Evolutionary conservation across 1,284 basidiomycete species (phyloP).

Genomic region (Quambalaria eucalypti): DNA sequence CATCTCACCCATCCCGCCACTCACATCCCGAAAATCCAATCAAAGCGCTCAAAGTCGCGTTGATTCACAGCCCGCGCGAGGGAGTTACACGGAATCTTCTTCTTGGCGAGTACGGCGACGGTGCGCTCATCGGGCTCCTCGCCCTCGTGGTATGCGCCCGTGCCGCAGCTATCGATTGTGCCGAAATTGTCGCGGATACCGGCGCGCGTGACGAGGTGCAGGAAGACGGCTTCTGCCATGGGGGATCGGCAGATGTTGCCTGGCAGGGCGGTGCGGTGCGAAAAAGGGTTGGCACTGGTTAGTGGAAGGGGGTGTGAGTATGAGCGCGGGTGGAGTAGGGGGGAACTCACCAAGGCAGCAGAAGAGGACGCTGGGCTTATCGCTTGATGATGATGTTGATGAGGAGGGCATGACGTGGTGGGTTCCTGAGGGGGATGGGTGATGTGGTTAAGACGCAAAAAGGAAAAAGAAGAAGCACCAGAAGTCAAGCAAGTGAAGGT

Average conservation of each 20-base stretch:
- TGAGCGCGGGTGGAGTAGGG: neutral
- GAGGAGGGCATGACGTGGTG: too few species aligned
- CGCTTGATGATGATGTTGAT: too few species aligned
- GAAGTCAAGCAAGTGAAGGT: too few species aligned
- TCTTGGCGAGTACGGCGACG: slow-evolving; percentile 47
- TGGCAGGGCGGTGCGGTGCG: neutral
- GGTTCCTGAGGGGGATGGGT: too few species aligned
- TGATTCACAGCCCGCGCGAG: slow-evolving; percentile 46
- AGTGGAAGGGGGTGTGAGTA: neutral
- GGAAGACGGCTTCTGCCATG: slow-evolving; percentile 33
- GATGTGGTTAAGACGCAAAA: too few species aligned
- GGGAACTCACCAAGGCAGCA: slow-evolving; percentile 34
- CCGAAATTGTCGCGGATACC: slow-evolving; percentile 23
- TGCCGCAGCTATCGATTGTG: slow-evolving; percentile 37
- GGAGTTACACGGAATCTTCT: slow-evolving; percentile 48
- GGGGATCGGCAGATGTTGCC: slow-evolving; percentile 13
- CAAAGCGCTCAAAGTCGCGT: slow-evolving; percentile 48
- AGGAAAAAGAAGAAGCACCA: too few species aligned
- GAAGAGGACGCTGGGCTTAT: slow-evolving; percentile 37
- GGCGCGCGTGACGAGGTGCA: slow-evolving; percentile 16
- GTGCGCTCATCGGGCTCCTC: slow-evolving; percentile 46
- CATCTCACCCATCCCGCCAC: too few species aligned
- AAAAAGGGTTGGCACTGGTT: too few species aligned
- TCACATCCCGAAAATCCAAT: slow-evolving; percentile 51
- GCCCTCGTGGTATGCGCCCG: slow-evolving; percentile 35